Base-by-base conservation (phyloP, 495 filamentous ascomycete genomes). In the Podospora sp. region DNA sequence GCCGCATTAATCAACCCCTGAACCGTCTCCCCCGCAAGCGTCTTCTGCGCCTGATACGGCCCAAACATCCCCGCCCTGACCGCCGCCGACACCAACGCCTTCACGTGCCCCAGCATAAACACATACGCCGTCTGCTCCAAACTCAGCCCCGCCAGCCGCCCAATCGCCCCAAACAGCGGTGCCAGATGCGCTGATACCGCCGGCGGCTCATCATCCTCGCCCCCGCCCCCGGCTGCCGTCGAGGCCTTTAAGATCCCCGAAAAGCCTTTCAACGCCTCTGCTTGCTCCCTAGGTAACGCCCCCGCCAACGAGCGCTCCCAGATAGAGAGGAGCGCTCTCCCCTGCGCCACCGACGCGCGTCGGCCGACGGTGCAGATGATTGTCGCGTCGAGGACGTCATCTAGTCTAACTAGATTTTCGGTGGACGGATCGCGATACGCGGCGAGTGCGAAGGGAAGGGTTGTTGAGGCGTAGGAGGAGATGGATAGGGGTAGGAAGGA, bases 11-110 rank as follows among this genome's bases (percentile, higher is more conserved):
- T 87, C 68, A 86, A 77, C 50, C 75, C 79, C 76, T 89, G 87
- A 68, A 94, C 78, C 70, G 78, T 81, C 46, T 72, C 77, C 67
- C 89, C 86, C 1, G 92, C 94, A 33, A 99, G 81, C 55, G 96
- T 78, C 73, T 82, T 88, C 78, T 99, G 78, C 60, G 92, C 91
- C 76, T 96, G 91, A 76, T 97, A 99, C 21, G 96, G 94, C 0
- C 95, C 95, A 80, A 97, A 88, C 40, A 97, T 87, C 24, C 91
- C 88, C 26, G 95, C 91, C 14, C 95, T 82, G 65, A 99, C 94
- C 2, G 90, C 96, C 1, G 95, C 95, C 65, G 91, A 94, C 11
- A 96, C 80, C 26, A 97, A 81, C 1, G 94, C 92, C 77, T 96
- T 95, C 20, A 90, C 90, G 76, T 98, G 95, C 63, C 89, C 89